A percentile compares a stretch with the other conserved stretches of the same genome.
phyloP scores from a whole-genome alignment of 2,329 filamentous ascomycete species.

The Trichoderma cornu-damae region DNA sequence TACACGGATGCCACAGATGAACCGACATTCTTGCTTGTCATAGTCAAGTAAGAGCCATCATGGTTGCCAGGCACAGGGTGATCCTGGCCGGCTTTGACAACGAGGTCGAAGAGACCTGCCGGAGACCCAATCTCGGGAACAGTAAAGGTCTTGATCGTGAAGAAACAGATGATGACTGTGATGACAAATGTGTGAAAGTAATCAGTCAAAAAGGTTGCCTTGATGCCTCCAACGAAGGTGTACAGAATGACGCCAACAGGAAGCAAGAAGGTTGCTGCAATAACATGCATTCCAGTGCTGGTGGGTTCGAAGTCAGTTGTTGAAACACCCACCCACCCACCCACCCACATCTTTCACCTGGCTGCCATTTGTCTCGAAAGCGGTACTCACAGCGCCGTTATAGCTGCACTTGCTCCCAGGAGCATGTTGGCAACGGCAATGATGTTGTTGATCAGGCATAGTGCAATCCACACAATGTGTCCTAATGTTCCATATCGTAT shows the following conservation, averaged over 20 bases:
- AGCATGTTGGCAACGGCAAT: conserved; percentile 51
- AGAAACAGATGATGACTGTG: conserved; percentile 47
- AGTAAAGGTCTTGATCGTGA: conserved; percentile 43
- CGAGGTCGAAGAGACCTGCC: conserved; percentile 44
- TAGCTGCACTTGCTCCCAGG: conserved; percentile 35
- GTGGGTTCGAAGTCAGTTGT: no score
- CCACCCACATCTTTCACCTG: no score
- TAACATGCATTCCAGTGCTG: conserved; percentile 46
- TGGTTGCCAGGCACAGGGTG: conserved; percentile 49
- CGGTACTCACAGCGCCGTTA: conserved; percentile 31
- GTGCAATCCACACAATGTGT: conserved; percentile 47
- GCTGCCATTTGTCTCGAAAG: no score
- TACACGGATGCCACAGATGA: not conserved
- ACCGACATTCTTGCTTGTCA: conserved; percentile 46
- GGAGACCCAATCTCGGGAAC: conserved; percentile 45
- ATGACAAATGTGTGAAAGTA: conserved; percentile 53
- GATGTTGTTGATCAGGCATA: conserved; percentile 51
- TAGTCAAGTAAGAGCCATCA: conserved; percentile 50
- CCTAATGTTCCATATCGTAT: conserved; percentile 45
- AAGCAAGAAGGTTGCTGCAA: conserved; percentile 44
- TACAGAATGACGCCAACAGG: conserved; percentile 38
- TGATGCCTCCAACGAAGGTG: conserved; percentile 38
- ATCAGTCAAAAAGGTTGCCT: conserved; percentile 43
- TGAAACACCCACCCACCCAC: no score
- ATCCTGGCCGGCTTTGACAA: conserved; percentile 40